These are phyloP conservation scores for Penicillium palitans DNA, from an alignment of 2,329 filamentous ascomycete species.

Conservation along the genomic window DNA sequence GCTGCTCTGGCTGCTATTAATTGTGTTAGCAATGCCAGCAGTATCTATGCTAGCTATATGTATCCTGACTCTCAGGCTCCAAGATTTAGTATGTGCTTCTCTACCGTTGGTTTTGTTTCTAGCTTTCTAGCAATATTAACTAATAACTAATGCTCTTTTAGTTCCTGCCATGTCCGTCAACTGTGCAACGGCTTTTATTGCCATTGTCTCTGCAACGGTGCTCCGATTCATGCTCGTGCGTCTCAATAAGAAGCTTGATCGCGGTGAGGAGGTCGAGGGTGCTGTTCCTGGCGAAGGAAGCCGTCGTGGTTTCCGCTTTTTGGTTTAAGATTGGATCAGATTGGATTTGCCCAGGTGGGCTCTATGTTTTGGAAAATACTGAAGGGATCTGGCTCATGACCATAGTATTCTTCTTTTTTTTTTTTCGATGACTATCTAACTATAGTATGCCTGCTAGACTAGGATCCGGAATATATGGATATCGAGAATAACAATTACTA, in stretches of 20 bases:
- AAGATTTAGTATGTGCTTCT: conserved; percentile 40
- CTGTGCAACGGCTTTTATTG: conserved; percentile 63
- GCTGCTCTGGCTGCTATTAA: conserved; percentile 76
- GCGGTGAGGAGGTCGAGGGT: conserved; percentile 58
- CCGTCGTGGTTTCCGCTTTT: conserved; percentile 66
- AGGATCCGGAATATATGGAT: background rate
- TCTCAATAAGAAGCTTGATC: conserved; percentile 69
- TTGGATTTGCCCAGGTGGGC: background rate
- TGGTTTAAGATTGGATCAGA: conserved; percentile 46
- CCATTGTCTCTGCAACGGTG: conserved; percentile 63
- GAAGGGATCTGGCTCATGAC: background rate
- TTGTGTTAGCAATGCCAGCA: conserved; percentile 66
- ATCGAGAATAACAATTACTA: background rate
- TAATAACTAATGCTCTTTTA: conserved; percentile 18
- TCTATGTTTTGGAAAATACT: too few species aligned
- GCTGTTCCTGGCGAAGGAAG: conserved; percentile 58
- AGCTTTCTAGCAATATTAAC: background rate
- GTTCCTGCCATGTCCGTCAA: conserved; percentile 68
- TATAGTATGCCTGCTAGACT: background rate
- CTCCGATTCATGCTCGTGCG: conserved; percentile 63
- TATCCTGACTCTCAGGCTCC: conserved; percentile 55
- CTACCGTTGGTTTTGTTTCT: conserved; percentile 39
- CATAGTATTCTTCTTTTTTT: too few species aligned
- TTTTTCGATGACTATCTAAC: background rate
- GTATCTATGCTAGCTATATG: conserved; percentile 70